Evolutionary conservation across 2,329 filamentous ascomycete genomes (phyloP).

Genomic region (Dactylella cylindrospora): DNA sequence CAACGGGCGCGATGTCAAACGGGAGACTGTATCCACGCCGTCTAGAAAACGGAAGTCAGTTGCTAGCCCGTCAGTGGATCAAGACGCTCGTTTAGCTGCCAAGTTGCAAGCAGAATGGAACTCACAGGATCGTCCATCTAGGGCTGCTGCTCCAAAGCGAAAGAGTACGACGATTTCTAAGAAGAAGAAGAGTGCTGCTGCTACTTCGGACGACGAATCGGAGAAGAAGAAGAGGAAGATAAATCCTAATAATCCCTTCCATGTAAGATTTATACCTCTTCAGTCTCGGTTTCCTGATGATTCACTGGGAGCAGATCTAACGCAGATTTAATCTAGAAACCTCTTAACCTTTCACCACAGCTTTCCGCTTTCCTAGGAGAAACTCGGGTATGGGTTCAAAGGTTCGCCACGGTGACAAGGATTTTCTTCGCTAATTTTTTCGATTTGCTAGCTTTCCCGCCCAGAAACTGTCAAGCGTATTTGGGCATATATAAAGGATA

Average conservation of each 20-base stretch:
- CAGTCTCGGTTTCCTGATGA: too few relatives aligned
- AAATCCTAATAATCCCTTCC: conserved; percentile 83
- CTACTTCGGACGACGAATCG: conserved; percentile 73
- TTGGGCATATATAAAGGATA: conserved; percentile 89
- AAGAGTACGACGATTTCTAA: conserved; percentile 63
- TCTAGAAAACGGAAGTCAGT: conserved; percentile 56
- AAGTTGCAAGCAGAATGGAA: conserved; percentile 93
- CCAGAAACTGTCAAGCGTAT: conserved; percentile 95
- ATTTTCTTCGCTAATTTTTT: not conserved
- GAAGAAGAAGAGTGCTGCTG: conserved; percentile 70
- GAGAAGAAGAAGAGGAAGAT: conserved; percentile 65
- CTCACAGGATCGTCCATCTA: conserved; percentile 60
- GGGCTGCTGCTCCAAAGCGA: conserved; percentile 62
- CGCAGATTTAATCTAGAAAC: conserved; percentile 53
- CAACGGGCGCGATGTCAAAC: conserved; percentile 50
- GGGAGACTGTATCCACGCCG: conserved; percentile 49
- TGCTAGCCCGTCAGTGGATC: conserved; percentile 58
- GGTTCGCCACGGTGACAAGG: not conserved
- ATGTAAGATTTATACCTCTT: too few relatives aligned
- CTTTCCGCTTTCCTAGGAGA: conserved; percentile 71
- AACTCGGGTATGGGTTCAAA: conserved; percentile 59
- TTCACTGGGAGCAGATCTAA: too few relatives aligned
- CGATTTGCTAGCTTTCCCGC: conserved; percentile 69
- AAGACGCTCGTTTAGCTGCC: conserved; percentile 83
- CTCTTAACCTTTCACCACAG: conserved; percentile 70